Evolutionary conservation across 1,139 yeast genomes (phyloP).

Genomic region (Geotrichum carabidarum): DNA sequence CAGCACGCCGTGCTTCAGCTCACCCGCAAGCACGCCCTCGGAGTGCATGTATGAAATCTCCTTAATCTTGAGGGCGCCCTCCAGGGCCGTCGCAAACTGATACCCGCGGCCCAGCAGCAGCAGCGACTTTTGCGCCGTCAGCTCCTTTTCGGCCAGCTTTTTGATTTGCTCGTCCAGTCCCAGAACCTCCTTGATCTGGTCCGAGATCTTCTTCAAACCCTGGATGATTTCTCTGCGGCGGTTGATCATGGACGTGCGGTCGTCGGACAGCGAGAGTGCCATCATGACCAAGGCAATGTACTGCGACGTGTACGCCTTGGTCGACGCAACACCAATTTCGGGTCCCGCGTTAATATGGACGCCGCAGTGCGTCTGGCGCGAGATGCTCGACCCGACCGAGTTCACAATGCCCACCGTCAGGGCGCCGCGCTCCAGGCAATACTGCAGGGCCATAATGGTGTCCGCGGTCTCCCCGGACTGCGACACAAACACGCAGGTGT

Average conservation of each 20-base stretch:
- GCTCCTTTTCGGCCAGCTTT: conserved; percentile 62
- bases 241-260: conserved; percentile 65
- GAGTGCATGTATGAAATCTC: conserved; percentile 99
- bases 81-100: conserved; percentile 95
- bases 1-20: conserved; percentile 95
- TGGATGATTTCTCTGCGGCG: conserved; percentile 84
- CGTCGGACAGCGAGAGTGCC: conserved; percentile 90
- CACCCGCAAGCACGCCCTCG: conserved; percentile 99
- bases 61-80: conserved; percentile 96
- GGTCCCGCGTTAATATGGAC: conserved; percentile 99
- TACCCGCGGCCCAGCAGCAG: conserved; percentile 94
- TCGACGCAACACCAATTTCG: conserved; percentile 99
- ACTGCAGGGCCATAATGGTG: conserved; percentile 89
- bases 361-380: conserved; percentile 97
- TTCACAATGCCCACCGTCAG: conserved; percentile 93
- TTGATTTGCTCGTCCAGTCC: conserved; percentile 59
- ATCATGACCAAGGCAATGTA: conserved; percentile 95
- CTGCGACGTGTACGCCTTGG: conserved; percentile 99
- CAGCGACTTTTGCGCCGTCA: conserved; percentile 79
- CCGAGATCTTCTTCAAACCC: conserved; percentile 79
- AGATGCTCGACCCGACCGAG: conserved; percentile 93
- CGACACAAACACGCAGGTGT: conserved; percentile 93
- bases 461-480: conserved; percentile 99
- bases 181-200: conserved; percentile 75
- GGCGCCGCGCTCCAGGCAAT: conserved; percentile 96